A percentile compares a stretch with the other conserved stretches of the same genome.
These are phyloP conservation scores for Saturnispora sekii DNA, from an alignment of 805 yeast species.

Conservation along the genomic window DNA sequence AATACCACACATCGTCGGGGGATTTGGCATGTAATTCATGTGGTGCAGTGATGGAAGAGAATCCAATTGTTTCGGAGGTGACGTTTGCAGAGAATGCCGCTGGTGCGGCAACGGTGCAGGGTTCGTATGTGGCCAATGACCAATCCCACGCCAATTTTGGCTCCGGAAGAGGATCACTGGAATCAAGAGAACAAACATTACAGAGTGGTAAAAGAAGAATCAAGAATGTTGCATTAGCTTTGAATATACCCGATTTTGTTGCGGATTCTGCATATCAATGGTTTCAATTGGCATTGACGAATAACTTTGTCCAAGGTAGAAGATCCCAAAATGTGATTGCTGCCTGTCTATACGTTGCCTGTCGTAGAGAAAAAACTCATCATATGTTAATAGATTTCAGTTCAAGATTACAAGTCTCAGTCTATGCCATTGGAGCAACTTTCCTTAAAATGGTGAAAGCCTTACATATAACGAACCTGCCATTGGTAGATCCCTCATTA, in stretches of 20 bases:
- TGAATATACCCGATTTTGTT: slow-evolving; percentile 74
- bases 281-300: slow-evolving; percentile 78
- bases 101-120: slow-evolving; percentile 95
- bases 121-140: slow-evolving; percentile 84
- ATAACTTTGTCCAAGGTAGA: slow-evolving; percentile 95
- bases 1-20: slow-evolving; percentile 49
- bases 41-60: slow-evolving; percentile 84
- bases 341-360: slow-evolving; percentile 89
- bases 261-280: slow-evolving; percentile 82
- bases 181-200: slow-evolving; percentile 82
- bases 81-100: slow-evolving; percentile 85
- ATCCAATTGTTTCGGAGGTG: slow-evolving; percentile 91
- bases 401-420: slow-evolving; percentile 80
- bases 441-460: slow-evolving; percentile 87
- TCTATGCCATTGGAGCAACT: slow-evolving; percentile 92
- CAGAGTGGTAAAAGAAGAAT: slow-evolving; percentile 76
- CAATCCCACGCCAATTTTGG: slow-evolving; percentile 69
- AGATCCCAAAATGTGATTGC: slow-evolving; percentile 92
- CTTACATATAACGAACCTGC: slow-evolving; percentile 65
- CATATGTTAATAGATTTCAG: slow-evolving; percentile 96
- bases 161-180: slow-evolving; percentile 63
- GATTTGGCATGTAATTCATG: slow-evolving; percentile 75
- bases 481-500: slow-evolving; percentile 88
- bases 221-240: slow-evolving; percentile 66
- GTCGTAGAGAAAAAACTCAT: slow-evolving; percentile 82